Evolutionary conservation across 345 rosid species (phyloP), one percentile per base, ranked within the genome.

Genomic region (Acer negundo): DNA sequence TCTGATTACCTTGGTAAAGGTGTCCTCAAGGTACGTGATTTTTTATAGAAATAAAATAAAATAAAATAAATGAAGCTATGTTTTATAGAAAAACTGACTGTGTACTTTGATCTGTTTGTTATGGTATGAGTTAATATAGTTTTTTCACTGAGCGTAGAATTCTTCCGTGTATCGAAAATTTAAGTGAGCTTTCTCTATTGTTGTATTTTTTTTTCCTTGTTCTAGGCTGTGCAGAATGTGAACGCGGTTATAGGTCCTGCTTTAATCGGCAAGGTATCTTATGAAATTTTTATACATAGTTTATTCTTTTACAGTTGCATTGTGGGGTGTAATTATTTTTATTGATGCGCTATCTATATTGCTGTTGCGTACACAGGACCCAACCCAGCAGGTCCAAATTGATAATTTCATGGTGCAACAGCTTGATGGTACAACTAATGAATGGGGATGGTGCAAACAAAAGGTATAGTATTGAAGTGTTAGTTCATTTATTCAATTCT

Each of bases 381-480:
- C 93, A 31, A 81, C 86, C 17, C 86, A 91, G 80, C 91, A 88
- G 84, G 19, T 76, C 69, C 83, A 82, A 78, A 76, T 89, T 66
- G 91, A 89, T 67, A 85, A 84, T 75, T 85, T 80, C 69, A 88
- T 89, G 91, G 95, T 91, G 72, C 93, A 91, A 47, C 84, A 91
- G 76, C 91, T 89, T 56, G 93, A 91, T 78, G 95, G 93, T 80
- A 91, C 95, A 23, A 82, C 82, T 17, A 91, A 91, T 46, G 95
- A 91, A 74, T 91, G 95, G 95, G 95, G 95, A 49, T 91, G 95
- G 93, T 91, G 93, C 85, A 91, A 91, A 70, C 91, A 91, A 64
- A 91, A 89, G 89, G 95, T 89, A 82, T 53, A 5, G 47, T 22
- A 65, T 35, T 5, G 10, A 22, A 7, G 59, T 24, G 53, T 31